phyloP scores from a whole-genome alignment of 768 basidiomycete species.

The Boletellus emodensis region DNA sequence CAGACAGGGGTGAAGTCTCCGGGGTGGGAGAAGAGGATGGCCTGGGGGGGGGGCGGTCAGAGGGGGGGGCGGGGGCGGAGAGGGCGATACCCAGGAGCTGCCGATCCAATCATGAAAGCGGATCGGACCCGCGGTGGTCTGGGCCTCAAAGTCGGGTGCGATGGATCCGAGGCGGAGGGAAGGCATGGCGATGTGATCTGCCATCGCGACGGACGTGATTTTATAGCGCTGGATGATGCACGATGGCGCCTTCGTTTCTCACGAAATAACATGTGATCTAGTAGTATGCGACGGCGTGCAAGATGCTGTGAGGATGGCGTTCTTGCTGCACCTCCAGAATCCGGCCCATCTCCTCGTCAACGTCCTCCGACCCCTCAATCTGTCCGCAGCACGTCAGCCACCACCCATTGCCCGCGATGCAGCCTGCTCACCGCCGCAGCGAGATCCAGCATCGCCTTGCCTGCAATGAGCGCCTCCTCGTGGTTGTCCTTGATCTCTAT shows the following conservation, averaged over 20 bases:
- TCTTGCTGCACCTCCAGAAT: constrained; percentile 85
- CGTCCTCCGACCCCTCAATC: constrained; percentile 83
- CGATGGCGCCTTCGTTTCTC: constrained; percentile 62
- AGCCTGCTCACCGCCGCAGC: constrained; percentile 68
- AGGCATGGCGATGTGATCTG: constrained; percentile 29
- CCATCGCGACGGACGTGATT: neutral
- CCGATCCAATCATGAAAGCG: constrained; percentile 94
- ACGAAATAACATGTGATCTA: constrained; percentile 45
- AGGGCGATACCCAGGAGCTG: constrained; percentile 67
- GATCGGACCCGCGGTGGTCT: constrained; percentile 84
- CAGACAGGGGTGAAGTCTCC: constrained; percentile 92
- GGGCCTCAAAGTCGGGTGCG: constrained; percentile 89
- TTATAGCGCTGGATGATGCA: constrained; percentile 21
- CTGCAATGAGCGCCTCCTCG: constrained; percentile 95
- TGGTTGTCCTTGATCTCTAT: constrained; percentile 99
- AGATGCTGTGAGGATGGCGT: constrained; percentile 84
- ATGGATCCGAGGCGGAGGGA: constrained; percentile 78
- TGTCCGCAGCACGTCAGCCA: constrained; percentile 31
- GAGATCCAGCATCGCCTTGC: constrained; percentile 90
- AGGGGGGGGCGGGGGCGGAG: neutral
- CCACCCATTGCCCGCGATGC: neutral
- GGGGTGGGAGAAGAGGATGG: constrained; percentile 90
- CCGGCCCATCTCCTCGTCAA: constrained; percentile 87
- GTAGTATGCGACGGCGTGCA: constrained; percentile 92
- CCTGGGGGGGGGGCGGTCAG: constrained; percentile 39